Conservation (phyloP, 2,329 filamentous ascomycete species). For the Orbilia oligospora region DNA sequence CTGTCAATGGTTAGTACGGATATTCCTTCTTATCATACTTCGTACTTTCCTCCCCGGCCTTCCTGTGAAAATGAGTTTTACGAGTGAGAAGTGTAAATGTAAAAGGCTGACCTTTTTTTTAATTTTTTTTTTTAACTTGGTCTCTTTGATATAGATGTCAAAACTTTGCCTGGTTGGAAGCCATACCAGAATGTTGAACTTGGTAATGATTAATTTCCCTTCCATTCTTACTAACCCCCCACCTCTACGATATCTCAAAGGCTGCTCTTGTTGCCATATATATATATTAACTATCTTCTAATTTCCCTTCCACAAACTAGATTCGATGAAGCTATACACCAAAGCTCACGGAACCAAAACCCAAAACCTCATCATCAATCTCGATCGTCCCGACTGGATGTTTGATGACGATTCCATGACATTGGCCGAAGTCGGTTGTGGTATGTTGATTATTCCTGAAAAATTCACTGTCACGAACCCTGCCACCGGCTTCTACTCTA, state of each 20-base stretch:
- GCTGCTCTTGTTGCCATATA: too few species aligned
- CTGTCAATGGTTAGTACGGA: slow-evolving; percentile 55
- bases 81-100: too few species aligned
- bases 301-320: slow-evolving; percentile 28
- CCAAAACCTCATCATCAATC: slow-evolving; percentile 64
- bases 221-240: too few species aligned
- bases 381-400: slow-evolving; percentile 63
- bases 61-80: background rate
- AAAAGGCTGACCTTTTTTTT: too few species aligned
- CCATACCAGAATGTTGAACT: slow-evolving; percentile 59
- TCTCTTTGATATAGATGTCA: slow-evolving; percentile 31
- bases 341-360: slow-evolving; percentile 65
- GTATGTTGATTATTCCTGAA: slow-evolving; percentile 53
- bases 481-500: too few species aligned
- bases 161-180: slow-evolving; percentile 56
- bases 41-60: background rate
- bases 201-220: slow-evolving; percentile 26
- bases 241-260: too few species aligned
- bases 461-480: too few species aligned
- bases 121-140: too few species aligned
- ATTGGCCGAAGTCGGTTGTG: slow-evolving; percentile 63
- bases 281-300: background rate
- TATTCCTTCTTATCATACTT: background rate
- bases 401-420: slow-evolving; percentile 63
- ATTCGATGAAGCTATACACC: slow-evolving; percentile 64